phyloP scores from a whole-genome alignment of 2,329 filamentous ascomycete genomes.

The Pseudogymnoascus sp. region DNA sequence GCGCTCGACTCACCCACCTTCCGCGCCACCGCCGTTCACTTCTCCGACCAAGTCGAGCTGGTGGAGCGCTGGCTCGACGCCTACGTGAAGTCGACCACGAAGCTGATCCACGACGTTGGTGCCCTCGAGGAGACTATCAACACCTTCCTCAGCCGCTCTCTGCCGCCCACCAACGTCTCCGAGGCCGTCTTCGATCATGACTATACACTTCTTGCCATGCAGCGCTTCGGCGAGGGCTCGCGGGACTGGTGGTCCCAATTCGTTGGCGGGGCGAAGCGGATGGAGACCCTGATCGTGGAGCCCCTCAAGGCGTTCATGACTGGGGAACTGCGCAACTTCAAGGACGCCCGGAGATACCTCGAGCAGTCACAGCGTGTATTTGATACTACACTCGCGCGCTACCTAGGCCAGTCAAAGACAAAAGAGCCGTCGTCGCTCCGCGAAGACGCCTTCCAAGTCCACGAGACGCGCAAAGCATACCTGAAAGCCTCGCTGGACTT shows the following conservation, averaged over 20 bases:
- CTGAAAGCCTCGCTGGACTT: conserved; percentile 91
- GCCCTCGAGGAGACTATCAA: conserved; percentile 74
- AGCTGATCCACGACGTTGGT: conserved; percentile 56
- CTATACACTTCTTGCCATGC: conserved; percentile 82
- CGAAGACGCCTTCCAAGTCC: conserved; percentile 92
- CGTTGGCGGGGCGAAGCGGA: conserved; percentile 63
- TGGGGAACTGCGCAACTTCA: conserved; percentile 76
- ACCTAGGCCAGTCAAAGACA: conserved; percentile 76
- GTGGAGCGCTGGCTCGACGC: conserved; percentile 87
- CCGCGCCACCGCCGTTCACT: conserved; percentile 76
- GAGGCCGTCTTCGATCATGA: conserved; percentile 90
- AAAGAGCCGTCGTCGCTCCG: conserved; percentile 87
- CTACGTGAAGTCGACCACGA: conserved; percentile 54
- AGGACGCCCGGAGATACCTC: conserved; percentile 67
- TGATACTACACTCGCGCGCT: conserved; percentile 72
- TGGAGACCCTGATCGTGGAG: conserved; percentile 69
- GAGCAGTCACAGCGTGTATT: conserved; percentile 77
- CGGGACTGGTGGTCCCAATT: conserved; percentile 81
- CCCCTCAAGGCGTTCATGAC: conserved; percentile 72
- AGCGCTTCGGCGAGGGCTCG: conserved; percentile 74
- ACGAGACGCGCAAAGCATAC: conserved; percentile 85
- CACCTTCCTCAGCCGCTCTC: conserved; percentile 63
- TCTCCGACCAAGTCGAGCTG: conserved; percentile 81
- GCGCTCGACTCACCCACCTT: conserved; percentile 95
- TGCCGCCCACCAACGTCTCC: conserved; percentile 64